phyloP scores from a whole-genome alignment of 768 basidiomycete genomes.

The Boletus patriciae region DNA sequence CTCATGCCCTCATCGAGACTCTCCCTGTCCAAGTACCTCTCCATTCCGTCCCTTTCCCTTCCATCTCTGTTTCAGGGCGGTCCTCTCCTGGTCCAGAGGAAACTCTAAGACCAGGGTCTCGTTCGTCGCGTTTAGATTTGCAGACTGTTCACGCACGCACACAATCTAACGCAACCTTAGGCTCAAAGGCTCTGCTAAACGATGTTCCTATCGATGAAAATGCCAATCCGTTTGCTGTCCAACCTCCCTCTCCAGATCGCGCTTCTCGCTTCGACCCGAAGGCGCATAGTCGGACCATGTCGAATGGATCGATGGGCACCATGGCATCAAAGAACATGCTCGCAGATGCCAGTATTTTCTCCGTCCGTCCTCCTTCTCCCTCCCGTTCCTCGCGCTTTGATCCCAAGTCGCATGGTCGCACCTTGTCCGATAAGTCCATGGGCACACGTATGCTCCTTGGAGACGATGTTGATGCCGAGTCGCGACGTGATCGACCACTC shows the following conservation, averaged over 20 bases:
- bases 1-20: constrained; percentile 48
- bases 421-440: constrained; percentile 63
- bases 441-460: constrained; percentile 64
- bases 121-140: constrained; percentile 35
- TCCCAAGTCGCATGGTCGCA: constrained; percentile 70
- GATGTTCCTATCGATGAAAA: constrained; percentile 36
- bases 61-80: constrained; percentile 45
- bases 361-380: constrained; percentile 61
- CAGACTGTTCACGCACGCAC: constrained; percentile 42
- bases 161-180: constrained; percentile 52
- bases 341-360: constrained; percentile 62
- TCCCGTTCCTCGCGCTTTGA: constrained; percentile 73
- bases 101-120: constrained; percentile 35
- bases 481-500: constrained; percentile 53
- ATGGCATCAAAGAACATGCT: constrained; percentile 34
- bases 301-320: constrained; percentile 49
- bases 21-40: constrained; percentile 41
- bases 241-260: constrained; percentile 39
- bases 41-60: constrained; percentile 66
- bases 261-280: constrained; percentile 48
- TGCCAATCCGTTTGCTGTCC: constrained; percentile 36
- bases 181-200: constrained; percentile 46
- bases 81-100: constrained; percentile 49
- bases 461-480: constrained; percentile 43
- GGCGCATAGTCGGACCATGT: constrained; percentile 39